These are phyloP conservation scores for Liquidambar formosana DNA, from an alignment of 164 flowering plant species.

Conservation along the genomic window DNA sequence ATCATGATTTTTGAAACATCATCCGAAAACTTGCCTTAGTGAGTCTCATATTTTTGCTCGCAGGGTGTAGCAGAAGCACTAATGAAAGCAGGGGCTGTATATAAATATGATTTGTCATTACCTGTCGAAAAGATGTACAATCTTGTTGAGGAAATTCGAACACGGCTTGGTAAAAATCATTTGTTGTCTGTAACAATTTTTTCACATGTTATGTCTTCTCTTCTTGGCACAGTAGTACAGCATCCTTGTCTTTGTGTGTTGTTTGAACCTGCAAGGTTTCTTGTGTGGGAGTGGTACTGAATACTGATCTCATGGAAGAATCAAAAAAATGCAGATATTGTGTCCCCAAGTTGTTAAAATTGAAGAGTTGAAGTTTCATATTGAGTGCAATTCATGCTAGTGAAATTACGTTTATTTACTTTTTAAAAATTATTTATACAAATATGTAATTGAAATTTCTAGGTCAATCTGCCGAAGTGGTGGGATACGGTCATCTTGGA, in stretches of 20 bases:
- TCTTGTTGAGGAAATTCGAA: conserved; percentile 88
- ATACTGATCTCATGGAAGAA: not conserved
- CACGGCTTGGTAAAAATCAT: conserved; percentile 59
- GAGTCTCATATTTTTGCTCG: not conserved
- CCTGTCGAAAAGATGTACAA: conserved; percentile 83
- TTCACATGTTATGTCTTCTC: not conserved
- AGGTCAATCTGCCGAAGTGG: conserved; percentile 75
- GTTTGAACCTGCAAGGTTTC: not conserved
- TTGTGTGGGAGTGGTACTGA: not conserved
- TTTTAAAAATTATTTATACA: too few relatives aligned
- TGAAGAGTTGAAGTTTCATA: too few relatives aligned
- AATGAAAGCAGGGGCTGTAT: conserved; percentile 86
- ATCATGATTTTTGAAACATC: not conserved
- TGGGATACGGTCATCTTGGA: conserved; percentile 97
- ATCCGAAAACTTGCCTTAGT: not conserved
- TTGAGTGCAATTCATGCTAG: too few relatives aligned
- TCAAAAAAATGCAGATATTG: too few relatives aligned
- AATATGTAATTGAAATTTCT: conserved; percentile 7
- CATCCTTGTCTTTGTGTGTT: not conserved
- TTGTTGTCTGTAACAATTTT: conserved; percentile 1
- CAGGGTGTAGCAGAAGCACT: conserved; percentile 93
- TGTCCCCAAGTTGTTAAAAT: not conserved
- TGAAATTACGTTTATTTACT: too few relatives aligned
- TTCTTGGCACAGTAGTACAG: not conserved
- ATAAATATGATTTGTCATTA: conserved; percentile 93